Evolutionary conservation across 2,329 filamentous ascomycete species (phyloP), one percentile per base, ranked within the genome.

Genomic region (Phialocephala subalpina): DNA sequence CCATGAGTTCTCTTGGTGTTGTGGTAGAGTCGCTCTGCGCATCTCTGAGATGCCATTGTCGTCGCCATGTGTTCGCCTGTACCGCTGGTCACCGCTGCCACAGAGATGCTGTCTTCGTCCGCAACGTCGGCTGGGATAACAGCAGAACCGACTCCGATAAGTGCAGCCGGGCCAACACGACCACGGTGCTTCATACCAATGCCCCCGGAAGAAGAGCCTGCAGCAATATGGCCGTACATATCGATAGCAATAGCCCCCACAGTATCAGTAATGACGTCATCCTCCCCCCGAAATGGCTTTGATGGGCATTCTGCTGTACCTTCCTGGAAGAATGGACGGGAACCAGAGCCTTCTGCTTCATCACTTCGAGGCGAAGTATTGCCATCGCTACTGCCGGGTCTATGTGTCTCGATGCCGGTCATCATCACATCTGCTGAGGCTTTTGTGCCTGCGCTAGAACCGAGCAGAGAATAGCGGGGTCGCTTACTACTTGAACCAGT

Each of bases 11-110:
- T 89, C 75, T 83, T 86, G 58, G 84, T 90, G 71, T 84, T 87
- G 70, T 90, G 87, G 76, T 94, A 97, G 29, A 99, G 84, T 55
- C 96, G 88, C 70, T 95, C 92, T 0, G 94, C 94, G 76, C 94
- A 97, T 63, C 91, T 90, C 65, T 91, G 90, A 7, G 96, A 94
- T 12, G 96, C 95, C 85, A 97, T 91, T 0, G 94, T 97, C 0
- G 95, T 97, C 40, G 94, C 92, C 92, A 99, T 99, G 77, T 99
- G 96, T 80, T 99, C 96, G 57, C 96, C 96, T 2, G 96, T 99
- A 33, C 96, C 96, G 76, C 93, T 97, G 45, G 94, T 97, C 25
- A 97, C 93, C 29, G 90, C 89, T 35, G 93, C 95, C 33, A 97
- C 93, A 55, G 86, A 88, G 8, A 88, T 85, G 55, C 84, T 82